phyloP scores from a whole-genome alignment of 2,329 filamentous ascomycete genomes.

The Mollisiaceae sp. region DNA sequence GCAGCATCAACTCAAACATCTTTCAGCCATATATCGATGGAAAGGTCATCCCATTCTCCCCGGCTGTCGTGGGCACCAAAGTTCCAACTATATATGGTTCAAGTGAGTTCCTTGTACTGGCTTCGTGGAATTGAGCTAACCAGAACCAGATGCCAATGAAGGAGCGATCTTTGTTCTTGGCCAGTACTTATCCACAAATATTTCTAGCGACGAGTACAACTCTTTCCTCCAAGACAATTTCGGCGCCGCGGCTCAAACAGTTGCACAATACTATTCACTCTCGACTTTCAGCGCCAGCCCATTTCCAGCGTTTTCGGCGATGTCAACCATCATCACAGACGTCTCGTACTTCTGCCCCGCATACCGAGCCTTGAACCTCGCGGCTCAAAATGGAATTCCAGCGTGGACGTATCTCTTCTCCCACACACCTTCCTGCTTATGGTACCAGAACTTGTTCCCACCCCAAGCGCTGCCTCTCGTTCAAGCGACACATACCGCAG shows the following conservation, averaged over 20 bases:
- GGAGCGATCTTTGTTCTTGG: constrained; percentile 10
- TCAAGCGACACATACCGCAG: constrained; percentile 12
- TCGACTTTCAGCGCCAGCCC: constrained; percentile 1
- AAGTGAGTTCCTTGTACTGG: background rate
- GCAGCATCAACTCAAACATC: background rate
- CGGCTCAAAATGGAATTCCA: constrained; percentile 1
- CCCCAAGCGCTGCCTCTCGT: background rate
- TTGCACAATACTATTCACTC: constrained; percentile 37
- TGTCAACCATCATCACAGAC: constrained; percentile 15
- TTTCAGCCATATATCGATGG: constrained; percentile 37
- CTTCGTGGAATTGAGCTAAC: constrained; percentile 29
- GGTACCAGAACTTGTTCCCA: background rate
- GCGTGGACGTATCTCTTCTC: constrained; percentile 14
- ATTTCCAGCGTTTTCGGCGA: constrained; percentile 10
- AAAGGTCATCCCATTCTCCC: constrained; percentile 34
- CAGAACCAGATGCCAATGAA: constrained; percentile 8
- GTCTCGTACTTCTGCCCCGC: constrained; percentile 12
- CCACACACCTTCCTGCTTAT: constrained; percentile 12
- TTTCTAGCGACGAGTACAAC: constrained; percentile 33
- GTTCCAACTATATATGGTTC: constrained; percentile 37
- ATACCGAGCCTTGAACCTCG: constrained; percentile 12
- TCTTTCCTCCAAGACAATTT: constrained; percentile 39
- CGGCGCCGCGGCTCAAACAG: constrained; percentile 33
- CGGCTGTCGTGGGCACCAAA: constrained; percentile 34
- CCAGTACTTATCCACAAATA: background rate